These are phyloP conservation scores for Phytophthora aleatoria DNA, from an alignment of 352 stramenopile species.

Conservation along the genomic window DNA sequence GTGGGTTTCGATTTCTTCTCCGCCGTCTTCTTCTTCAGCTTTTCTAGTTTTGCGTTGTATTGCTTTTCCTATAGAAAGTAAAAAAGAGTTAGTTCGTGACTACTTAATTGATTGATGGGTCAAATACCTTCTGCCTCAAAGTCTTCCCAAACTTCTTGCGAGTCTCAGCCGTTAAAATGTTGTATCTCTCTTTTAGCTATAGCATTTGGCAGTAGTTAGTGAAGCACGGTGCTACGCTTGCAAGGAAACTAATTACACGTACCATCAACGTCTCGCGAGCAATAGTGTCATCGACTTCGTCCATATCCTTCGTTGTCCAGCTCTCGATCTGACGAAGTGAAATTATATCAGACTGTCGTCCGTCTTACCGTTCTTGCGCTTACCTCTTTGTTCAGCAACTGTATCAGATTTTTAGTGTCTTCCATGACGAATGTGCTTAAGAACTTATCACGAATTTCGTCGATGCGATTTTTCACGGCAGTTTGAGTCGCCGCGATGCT, in stretches of 20 bases:
- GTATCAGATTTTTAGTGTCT: constrained; percentile 27
- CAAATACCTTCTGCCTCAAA: constrained; percentile 31
- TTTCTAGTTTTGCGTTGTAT: constrained; percentile 28
- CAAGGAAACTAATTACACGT: constrained; percentile 3
- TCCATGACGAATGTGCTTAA: constrained; percentile 34
- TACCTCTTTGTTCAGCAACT: constrained; percentile 42
- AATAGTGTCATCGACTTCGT: constrained; percentile 17
- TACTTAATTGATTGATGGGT: constrained; percentile 24
- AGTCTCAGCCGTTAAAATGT: constrained; percentile 11
- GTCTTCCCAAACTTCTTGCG: constrained; percentile 34
- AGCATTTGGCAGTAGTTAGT: constrained; percentile 1
- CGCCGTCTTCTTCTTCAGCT: constrained; percentile 13
- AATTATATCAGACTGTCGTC: background rate
- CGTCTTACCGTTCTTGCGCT: constrained; percentile 1
- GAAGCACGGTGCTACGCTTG: background rate
- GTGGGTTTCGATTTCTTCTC: constrained; percentile 13
- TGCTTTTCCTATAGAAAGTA: constrained; percentile 20
- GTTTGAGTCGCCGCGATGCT: constrained; percentile 26
- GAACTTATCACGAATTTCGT: constrained; percentile 43
- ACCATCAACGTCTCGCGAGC: constrained; percentile 17
- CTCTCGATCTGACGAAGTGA: constrained; percentile 17
- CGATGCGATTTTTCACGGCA: constrained; percentile 37
- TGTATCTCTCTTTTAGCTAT: constrained; percentile 34
- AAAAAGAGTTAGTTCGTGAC: background rate
- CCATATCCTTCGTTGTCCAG: constrained; percentile 12